phyloP scores from a whole-genome alignment of 495 filamentous ascomycete species.

The Chaetomidium leptoderma region DNA sequence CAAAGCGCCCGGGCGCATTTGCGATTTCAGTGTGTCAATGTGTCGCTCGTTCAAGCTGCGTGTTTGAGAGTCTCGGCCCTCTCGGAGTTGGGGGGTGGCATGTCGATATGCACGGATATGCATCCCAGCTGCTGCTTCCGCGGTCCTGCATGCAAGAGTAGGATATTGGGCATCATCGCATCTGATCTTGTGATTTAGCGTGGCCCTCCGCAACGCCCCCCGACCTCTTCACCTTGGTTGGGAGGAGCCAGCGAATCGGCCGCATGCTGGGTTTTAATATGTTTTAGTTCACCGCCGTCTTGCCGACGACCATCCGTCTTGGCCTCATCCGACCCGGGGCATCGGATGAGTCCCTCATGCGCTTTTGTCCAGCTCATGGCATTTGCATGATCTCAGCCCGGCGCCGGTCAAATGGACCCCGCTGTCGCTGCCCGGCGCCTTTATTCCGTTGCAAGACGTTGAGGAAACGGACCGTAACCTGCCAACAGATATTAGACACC shows the following conservation, averaged over 20 bases:
- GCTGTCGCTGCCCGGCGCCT: neutral
- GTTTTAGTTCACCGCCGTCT: constrained; percentile 14
- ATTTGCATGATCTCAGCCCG: neutral
- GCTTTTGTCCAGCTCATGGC: neutral
- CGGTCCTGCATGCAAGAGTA: constrained; percentile 4
- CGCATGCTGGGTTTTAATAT: constrained; percentile 1
- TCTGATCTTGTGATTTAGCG: constrained; percentile 5
- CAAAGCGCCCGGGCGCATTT: neutral
- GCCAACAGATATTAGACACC: neutral
- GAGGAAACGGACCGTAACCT: constrained; percentile 5
- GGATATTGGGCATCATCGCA: constrained; percentile 22
- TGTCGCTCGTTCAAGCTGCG: neutral
- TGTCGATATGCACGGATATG: constrained; percentile 5
- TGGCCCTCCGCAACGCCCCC: neutral
- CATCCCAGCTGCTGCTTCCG: neutral
- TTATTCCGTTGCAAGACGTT: neutral
- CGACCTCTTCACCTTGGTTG: constrained; percentile 12
- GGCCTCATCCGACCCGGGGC: neutral
- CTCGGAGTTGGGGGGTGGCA: neutral
- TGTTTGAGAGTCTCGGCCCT: neutral
- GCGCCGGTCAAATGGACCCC: neutral
- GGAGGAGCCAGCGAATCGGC: constrained; percentile 15
- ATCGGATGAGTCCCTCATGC: neutral
- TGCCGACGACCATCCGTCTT: constrained; percentile 1
- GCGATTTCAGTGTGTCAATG: neutral